Percentiles rank a stretch among this genome's conserved stretches.
Conservation (phyloP, 192 early-diverging fungal species). For the Entomortierella lignicola region DNA sequence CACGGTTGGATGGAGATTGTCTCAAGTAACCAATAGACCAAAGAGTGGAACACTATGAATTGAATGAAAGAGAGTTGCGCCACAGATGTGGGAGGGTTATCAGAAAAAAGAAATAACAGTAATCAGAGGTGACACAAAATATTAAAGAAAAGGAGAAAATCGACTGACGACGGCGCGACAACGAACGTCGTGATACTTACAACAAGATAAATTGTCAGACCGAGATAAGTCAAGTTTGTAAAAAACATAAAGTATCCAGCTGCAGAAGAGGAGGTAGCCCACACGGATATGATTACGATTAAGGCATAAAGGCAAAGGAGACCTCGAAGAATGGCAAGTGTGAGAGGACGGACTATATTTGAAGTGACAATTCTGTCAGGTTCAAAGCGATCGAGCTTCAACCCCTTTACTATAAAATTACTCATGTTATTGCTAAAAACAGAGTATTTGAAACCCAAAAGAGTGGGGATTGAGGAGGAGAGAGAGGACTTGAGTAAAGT, state of each 20-base stretch:
- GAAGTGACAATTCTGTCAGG: constrained; percentile 55
- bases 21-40: constrained; percentile 42
- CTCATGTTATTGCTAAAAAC: neutral
- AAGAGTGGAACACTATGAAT: constrained; percentile 21
- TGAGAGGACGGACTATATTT: constrained; percentile 40
- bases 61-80: too few relatives aligned
- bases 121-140: neutral
- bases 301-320: constrained; percentile 14
- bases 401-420: neutral
- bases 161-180: neutral
- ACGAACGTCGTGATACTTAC: constrained; percentile 20
- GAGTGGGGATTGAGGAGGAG: too few relatives aligned
- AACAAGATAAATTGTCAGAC: constrained; percentile 38
- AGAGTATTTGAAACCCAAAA: neutral
- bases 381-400: constrained; percentile 45
- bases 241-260: constrained; percentile 35
- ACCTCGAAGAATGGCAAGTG: constrained; percentile 34
- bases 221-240: constrained; percentile 47
- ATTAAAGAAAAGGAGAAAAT: too few relatives aligned
- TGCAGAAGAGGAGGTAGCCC: constrained; percentile 14
- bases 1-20: constrained; percentile 4
- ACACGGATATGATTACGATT: constrained; percentile 37
- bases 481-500: too few relatives aligned
- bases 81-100: too few relatives aligned
- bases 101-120: neutral